phyloP scores from a whole-genome alignment of 2,329 filamentous ascomycete species.

The Microdochium trichocladiopsis region DNA sequence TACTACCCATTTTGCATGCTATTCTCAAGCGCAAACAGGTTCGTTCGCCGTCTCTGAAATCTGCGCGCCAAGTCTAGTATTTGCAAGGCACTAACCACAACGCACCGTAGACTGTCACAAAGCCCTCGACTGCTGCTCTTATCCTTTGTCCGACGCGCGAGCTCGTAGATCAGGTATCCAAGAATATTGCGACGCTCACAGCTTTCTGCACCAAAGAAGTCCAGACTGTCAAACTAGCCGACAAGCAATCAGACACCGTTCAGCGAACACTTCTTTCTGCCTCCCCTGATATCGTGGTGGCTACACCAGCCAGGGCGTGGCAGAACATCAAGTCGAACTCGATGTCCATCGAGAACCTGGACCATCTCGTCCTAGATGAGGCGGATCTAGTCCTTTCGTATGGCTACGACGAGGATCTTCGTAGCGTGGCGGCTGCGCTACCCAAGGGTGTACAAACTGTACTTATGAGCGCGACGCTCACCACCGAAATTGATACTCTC shows the following conservation, averaged over 20 bases:
- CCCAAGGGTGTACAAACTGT: slow-evolving; percentile 85
- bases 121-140: slow-evolving; percentile 61
- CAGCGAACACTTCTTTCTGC: slow-evolving; percentile 81
- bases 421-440: slow-evolving; percentile 68
- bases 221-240: slow-evolving; percentile 76
- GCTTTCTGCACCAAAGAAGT: slow-evolving; percentile 81
- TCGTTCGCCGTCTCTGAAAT: neutral
- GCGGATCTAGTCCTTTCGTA: slow-evolving; percentile 91
- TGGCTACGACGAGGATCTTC: slow-evolving; percentile 85
- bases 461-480: slow-evolving; percentile 90
- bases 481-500: slow-evolving; percentile 76
- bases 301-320: slow-evolving; percentile 80
- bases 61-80: neutral
- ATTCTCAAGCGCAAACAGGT: slow-evolving; percentile 74
- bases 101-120: slow-evolving; percentile 34
- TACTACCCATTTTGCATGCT: slow-evolving; percentile 79
- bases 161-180: slow-evolving; percentile 84
- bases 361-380: slow-evolving; percentile 84
- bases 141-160: slow-evolving; percentile 93
- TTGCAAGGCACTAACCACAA: neutral
- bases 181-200: slow-evolving; percentile 68
- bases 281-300: slow-evolving; percentile 81
- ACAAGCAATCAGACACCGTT: slow-evolving; percentile 84
- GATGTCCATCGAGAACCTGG: slow-evolving; percentile 63
- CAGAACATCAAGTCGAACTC: slow-evolving; percentile 68